Percentiles rank a stretch among this genome's conserved stretches.
These are phyloP conservation scores for Septoria linicola DNA, from an alignment of 2,329 filamentous ascomycete species.

Conservation along the genomic window DNA sequence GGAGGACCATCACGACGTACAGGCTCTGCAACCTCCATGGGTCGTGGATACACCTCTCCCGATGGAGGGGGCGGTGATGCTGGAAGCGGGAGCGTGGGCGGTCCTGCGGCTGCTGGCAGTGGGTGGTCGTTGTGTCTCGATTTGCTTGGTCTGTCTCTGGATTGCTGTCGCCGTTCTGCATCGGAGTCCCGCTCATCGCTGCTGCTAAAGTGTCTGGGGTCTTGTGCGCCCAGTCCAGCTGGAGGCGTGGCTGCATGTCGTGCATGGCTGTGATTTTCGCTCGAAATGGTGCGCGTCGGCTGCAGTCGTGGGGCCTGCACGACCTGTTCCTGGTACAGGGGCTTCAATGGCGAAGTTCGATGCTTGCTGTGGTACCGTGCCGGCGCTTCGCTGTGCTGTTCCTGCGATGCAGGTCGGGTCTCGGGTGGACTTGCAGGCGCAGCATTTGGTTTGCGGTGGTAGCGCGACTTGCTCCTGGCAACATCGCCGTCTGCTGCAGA, in stretches of 20 bases:
- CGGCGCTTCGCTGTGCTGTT: constrained; percentile 19
- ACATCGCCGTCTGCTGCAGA: constrained; percentile 27
- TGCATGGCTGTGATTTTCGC: constrained; percentile 5
- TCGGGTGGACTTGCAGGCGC: constrained; percentile 14
- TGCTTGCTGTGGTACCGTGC: constrained; percentile 27
- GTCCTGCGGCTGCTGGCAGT: background rate
- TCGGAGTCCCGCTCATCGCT: constrained; percentile 11
- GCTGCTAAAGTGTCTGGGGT: constrained; percentile 13
- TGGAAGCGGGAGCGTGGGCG: constrained; percentile 5
- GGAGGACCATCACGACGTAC: constrained; percentile 31
- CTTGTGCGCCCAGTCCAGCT: constrained; percentile 16
- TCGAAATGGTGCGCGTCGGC: constrained; percentile 16
- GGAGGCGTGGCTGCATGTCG: constrained; percentile 8
- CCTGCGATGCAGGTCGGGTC: constrained; percentile 15
- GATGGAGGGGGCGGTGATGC: constrained; percentile 19
- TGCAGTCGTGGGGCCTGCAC: constrained; percentile 18
- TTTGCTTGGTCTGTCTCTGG: constrained; percentile 5
- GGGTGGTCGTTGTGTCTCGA: constrained; percentile 5
- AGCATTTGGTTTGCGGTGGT: constrained; percentile 30
- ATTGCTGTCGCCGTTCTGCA: constrained; percentile 9
- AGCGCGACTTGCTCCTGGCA: constrained; percentile 35
- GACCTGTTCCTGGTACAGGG: constrained; percentile 21
- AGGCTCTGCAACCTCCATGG: constrained; percentile 24
- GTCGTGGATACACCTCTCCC: constrained; percentile 36
- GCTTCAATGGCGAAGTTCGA: constrained; percentile 19